Base-by-base conservation (phyloP, 1,139 yeast species). In the Geotrichum histeridarum region DNA sequence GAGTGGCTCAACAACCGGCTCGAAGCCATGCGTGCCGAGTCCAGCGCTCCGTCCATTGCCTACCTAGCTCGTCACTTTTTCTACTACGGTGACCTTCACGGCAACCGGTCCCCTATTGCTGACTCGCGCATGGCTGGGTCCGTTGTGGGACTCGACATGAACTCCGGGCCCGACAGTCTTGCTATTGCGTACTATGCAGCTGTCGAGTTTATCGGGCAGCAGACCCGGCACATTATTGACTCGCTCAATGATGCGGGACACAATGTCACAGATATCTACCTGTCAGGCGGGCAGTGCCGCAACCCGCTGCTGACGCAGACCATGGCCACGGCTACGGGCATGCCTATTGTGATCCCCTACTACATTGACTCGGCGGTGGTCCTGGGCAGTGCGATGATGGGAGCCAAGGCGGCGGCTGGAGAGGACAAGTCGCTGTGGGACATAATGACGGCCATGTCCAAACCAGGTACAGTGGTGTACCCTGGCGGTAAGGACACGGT, bases 291-390 rank as follows among this genome's bases (percentile, higher is more conserved):
- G 32, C 99, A 93, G 71, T 90, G 97, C 71, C 81, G 97, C 68
- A 93, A 93, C 70, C 86, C 89, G 17, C 75, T 93, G 60, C 77
- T 93, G 60, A 90, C 94, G 83, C 80, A 95, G 73, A 75, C 91
- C 59, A 78, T 93, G 70, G 96, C 98, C 1, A 95, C 93, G 64
- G 86, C 95, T 66, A 89, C 97, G 0, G 95, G 95, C 3, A 77
- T 86, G 72, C 95, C 97, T n/a, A 82, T 93, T 52, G 80, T 93
- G 50, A 88, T 91, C 62, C 99, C 99, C 51, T 80, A 94, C 67
- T 90, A 91, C 70, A 90, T 93, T 64, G 98, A 91, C 67, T 94
- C 97, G 1, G 95, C 97, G 1, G 99, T 93, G 47, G 98, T 93
- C 5, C 86, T 91, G 66, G 99, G 99, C 32, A 79, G 96, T 5